phyloP scores from a whole-genome alignment of 2,329 filamentous ascomycete genomes.

The Aspergillus felis region DNA sequence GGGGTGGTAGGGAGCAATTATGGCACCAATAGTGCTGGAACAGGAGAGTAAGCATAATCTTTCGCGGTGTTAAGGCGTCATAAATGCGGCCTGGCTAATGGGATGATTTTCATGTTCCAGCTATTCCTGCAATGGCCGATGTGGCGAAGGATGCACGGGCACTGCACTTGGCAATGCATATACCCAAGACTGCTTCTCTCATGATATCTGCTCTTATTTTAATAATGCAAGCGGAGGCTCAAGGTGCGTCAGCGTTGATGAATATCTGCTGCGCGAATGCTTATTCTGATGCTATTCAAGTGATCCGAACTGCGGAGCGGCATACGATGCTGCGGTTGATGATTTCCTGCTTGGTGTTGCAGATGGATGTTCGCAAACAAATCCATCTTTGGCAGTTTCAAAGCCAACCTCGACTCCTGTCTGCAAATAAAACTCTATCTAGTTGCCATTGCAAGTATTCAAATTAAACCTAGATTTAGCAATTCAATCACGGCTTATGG shows the following conservation, averaged over 20 bases:
- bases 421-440: neutral
- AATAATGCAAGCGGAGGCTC: conserved; percentile 13
- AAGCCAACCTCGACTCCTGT: neutral
- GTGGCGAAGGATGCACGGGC: conserved; percentile 13
- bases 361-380: conserved; percentile 9
- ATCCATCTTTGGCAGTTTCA: conserved; percentile 3
- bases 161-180: conserved; percentile 13
- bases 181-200: conserved; percentile 18
- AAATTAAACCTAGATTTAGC: too few relatives aligned
- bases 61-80: too few relatives aligned
- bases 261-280: too few relatives aligned
- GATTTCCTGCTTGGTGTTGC: conserved; percentile 4
- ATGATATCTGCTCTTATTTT: conserved; percentile 19
- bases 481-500: too few relatives aligned
- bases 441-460: too few relatives aligned
- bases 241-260: neutral
- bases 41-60: conserved; percentile 8
- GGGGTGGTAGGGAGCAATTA: conserved; percentile 16
- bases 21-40: conserved; percentile 8
- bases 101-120: neutral
- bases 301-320: conserved; percentile 12
- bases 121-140: conserved; percentile 18
- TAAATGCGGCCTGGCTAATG: too few relatives aligned
- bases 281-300: neutral
- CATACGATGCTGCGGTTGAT: conserved; percentile 9